These are phyloP conservation scores for Scutellaria minor DNA, from an alignment of 257 asterid genomes.

Conservation along the genomic window DNA sequence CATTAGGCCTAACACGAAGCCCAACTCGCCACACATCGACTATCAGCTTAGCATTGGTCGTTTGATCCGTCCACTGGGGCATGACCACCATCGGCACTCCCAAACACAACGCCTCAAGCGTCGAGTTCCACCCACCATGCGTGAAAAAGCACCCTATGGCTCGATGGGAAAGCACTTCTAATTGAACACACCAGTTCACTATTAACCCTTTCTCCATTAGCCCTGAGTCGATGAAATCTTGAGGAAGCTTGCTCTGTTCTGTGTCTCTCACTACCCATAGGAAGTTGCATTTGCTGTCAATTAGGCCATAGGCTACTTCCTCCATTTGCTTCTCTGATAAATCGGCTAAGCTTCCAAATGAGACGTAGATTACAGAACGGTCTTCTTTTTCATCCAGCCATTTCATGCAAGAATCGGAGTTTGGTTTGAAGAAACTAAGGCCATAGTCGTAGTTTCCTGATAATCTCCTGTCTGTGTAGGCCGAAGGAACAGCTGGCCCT, in stretches of 20 bases:
- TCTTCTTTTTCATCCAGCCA: constrained; percentile 45
- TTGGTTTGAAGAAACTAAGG: constrained; percentile 42
- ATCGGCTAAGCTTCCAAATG: constrained; percentile 47
- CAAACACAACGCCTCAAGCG: constrained; percentile 47
- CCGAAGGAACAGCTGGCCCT: constrained; percentile 49
- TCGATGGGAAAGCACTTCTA: constrained; percentile 35
- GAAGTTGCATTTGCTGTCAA: constrained; percentile 37
- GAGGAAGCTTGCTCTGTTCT: constrained; percentile 32
- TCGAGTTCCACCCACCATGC: constrained; percentile 70
- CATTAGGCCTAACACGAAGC: constrained; percentile 38
- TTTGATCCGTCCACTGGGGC: constrained; percentile 57
- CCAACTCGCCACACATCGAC: constrained; percentile 52
- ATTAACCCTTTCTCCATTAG: constrained; percentile 11
- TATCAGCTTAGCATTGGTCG: constrained; percentile 48
- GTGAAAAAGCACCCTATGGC: constrained; percentile 53
- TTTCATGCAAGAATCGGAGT: constrained; percentile 30
- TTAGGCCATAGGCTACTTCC: constrained; percentile 45
- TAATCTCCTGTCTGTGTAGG: constrained; percentile 40
- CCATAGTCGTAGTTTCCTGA: constrained; percentile 42
- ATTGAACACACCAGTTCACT: constrained; percentile 41
- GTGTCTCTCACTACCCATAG: constrained; percentile 49
- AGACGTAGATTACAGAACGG: constrained; percentile 43
- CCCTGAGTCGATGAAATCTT: constrained; percentile 16
- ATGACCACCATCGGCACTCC: constrained; percentile 51
- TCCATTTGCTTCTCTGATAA: constrained; percentile 27